A percentile compares a stretch with the other conserved stretches of the same genome.
Evolutionary conservation across 441 rosid genomes (phyloP).

Genomic region (Francoa sonchifolia): DNA sequence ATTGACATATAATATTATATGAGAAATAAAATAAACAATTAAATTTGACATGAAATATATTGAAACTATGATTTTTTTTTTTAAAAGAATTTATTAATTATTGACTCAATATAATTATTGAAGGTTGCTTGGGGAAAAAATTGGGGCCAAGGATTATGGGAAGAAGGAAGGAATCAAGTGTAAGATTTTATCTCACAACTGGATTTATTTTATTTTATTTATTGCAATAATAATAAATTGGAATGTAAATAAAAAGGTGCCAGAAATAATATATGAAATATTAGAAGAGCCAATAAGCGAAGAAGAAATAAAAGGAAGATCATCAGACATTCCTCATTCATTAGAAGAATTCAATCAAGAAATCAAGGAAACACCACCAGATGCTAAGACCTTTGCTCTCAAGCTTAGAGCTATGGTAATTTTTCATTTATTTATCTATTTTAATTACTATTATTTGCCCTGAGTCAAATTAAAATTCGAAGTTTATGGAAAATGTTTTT

Average conservation of each 20-base stretch:
- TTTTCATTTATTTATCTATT: too few species aligned
- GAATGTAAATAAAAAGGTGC: constrained; percentile 38
- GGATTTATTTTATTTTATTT: neutral
- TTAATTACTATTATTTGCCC: too few species aligned
- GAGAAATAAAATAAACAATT: too few species aligned
- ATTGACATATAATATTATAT: too few species aligned
- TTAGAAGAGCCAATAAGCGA: constrained; percentile 47
- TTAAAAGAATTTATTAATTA: neutral
- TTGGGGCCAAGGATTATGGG: constrained; percentile 64
- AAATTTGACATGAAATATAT: too few species aligned
- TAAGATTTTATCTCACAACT: too few species aligned
- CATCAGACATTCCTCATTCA: constrained; percentile 70
- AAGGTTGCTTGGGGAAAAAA: constrained; percentile 85
- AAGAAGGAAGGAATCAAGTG: constrained; percentile 46
- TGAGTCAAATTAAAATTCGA: neutral
- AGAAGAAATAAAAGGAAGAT: constrained; percentile 64
- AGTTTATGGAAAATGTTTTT: too few species aligned
- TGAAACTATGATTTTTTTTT: too few species aligned
- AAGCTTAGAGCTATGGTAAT: constrained; percentile 85
- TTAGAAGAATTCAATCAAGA: constrained; percentile 64
- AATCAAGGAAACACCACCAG: constrained; percentile 38
- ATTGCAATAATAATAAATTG: constrained; percentile 4
- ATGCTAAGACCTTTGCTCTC: constrained; percentile 69
- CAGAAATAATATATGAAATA: constrained; percentile 68
- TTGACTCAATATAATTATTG: too few species aligned